phyloP scores from a whole-genome alignment of 208 protist genomes.

The Herpetomonas tarakana region DNA sequence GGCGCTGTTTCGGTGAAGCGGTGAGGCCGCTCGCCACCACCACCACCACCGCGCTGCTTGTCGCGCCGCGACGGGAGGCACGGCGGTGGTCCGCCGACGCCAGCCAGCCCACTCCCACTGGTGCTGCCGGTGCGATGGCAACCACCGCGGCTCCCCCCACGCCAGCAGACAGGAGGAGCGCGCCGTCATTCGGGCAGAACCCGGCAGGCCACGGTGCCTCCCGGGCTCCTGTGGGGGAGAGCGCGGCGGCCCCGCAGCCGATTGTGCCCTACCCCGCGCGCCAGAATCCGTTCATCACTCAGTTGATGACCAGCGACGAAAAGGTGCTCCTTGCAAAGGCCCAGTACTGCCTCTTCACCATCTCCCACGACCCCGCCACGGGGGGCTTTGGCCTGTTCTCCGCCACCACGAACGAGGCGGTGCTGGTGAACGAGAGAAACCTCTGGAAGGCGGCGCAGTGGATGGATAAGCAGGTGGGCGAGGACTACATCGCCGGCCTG shows the following conservation, averaged over 20 bases:
- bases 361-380: slow-evolving; percentile 40
- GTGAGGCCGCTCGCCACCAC: too few relatives aligned
- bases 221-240: too few relatives aligned
- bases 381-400: slow-evolving; percentile 65
- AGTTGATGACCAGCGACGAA: slow-evolving; percentile 28
- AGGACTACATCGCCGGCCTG: slow-evolving; percentile 82
- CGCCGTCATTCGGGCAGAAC: too few relatives aligned
- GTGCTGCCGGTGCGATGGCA: too few relatives aligned
- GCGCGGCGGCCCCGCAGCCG: not conserved
- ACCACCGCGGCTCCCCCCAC: too few relatives aligned
- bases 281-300: slow-evolving; percentile 45
- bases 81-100: not conserved
- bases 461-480: slow-evolving; percentile 78
- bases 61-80: not conserved
- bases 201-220: too few relatives aligned
- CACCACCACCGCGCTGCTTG: not conserved
- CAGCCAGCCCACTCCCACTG: not conserved
- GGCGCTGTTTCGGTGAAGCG: not conserved
- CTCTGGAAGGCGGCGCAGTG: slow-evolving; percentile 82
- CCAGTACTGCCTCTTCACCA: slow-evolving; percentile 81
- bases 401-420: slow-evolving; percentile 75
- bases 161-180: too few relatives aligned
- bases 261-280: slow-evolving; percentile 35
- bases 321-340: slow-evolving; percentile 72
- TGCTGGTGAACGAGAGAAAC: slow-evolving; percentile 34